Percentiles rank a stretch among this genome's conserved stretches.
Evolutionary conservation across 2,329 filamentous ascomycete species (phyloP).

Genomic region (Mycosphaerella sp.): DNA sequence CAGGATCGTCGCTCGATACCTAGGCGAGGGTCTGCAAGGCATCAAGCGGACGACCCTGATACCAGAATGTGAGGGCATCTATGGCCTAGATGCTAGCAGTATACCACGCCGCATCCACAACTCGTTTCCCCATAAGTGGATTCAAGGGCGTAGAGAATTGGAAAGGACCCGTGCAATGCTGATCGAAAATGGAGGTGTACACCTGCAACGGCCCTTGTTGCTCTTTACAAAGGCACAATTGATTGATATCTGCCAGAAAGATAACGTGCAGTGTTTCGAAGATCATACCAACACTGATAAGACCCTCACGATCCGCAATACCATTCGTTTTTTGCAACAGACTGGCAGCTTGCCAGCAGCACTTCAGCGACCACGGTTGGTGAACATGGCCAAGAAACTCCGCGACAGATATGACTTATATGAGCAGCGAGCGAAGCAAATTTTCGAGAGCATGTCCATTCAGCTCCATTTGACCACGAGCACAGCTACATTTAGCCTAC

Average conservation of each 20-base stretch:
- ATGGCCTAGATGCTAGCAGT: conserved; percentile 55
- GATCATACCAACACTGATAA: conserved; percentile 76
- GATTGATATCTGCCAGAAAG: conserved; percentile 66
- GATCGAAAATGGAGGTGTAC: conserved; percentile 49
- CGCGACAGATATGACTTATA: conserved; percentile 41
- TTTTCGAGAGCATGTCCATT: conserved; percentile 48
- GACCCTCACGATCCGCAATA: conserved; percentile 73
- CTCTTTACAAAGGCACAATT: conserved; percentile 65
- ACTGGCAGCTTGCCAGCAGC: conserved; percentile 60
- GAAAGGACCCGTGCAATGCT: not conserved
- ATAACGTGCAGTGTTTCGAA: conserved; percentile 68
- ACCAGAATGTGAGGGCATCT: conserved; percentile 75
- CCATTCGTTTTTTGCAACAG: conserved; percentile 62
- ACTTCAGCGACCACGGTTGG: conserved; percentile 58
- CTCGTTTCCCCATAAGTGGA: not conserved
- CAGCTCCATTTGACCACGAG: conserved; percentile 40
- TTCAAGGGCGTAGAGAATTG: not conserved
- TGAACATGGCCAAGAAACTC: conserved; percentile 48
- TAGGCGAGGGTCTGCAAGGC: conserved; percentile 56
- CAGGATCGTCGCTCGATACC: conserved; percentile 63
- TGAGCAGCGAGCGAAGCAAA: conserved; percentile 40
- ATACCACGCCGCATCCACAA: not conserved
- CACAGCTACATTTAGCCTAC: conserved; percentile 14
- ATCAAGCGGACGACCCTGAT: conserved; percentile 42
- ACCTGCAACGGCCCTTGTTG: conserved; percentile 63